Conservation (phyloP, 305 asterid genomes). For the Euphrasia arctica region DNA sequence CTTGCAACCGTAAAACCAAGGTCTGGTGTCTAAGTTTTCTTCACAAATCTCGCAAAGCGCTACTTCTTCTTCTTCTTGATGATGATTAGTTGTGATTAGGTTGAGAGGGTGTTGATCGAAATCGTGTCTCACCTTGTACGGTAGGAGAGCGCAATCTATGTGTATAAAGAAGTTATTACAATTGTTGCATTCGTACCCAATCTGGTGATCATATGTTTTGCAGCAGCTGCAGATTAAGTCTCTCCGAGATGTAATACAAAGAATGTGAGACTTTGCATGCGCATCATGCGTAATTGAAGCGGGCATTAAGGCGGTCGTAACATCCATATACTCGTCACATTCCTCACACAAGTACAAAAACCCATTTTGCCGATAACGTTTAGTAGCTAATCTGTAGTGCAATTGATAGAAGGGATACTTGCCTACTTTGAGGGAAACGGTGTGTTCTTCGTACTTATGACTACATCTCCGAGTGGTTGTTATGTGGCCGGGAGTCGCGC, state of each 20-base stretch:
- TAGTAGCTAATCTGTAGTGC: neutral
- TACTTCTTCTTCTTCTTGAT: neutral
- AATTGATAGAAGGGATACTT: neutral
- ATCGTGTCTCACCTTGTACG: neutral
- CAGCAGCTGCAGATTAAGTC: too few relatives aligned
- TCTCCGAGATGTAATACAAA: neutral
- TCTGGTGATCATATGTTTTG: too few relatives aligned
- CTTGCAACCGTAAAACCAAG: slow-evolving; percentile 16
- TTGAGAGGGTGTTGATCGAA: slow-evolving; percentile 14
- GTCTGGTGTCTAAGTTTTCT: neutral
- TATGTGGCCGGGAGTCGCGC: neutral
- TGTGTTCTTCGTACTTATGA: neutral
- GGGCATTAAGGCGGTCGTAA: neutral
- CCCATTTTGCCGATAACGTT: neutral
- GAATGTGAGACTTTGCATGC: neutral
- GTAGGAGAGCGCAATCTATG: neutral
- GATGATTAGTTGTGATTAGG: neutral
- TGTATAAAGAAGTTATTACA: neutral
- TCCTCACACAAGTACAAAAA: neutral
- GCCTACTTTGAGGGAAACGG: neutral
- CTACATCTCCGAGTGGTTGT: too few relatives aligned
- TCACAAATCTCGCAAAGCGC: slow-evolving; percentile 25
- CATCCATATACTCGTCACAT: neutral
- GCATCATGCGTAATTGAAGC: neutral
- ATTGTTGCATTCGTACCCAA: neutral